phyloP scores from a whole-genome alignment of 306 rosid genomes.

The Arachis hypogaea region DNA sequence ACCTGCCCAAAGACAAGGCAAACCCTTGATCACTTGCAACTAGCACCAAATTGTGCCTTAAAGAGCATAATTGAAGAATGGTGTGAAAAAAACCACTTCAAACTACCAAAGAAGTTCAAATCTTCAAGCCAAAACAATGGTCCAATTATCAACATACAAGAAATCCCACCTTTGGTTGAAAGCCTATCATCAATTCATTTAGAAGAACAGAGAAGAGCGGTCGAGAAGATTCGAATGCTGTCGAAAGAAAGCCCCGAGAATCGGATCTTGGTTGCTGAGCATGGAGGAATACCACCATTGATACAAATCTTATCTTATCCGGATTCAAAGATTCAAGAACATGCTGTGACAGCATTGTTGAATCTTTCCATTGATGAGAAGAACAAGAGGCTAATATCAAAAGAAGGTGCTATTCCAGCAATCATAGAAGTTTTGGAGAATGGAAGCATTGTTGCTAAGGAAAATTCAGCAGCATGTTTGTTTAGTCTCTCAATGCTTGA shows the following conservation, averaged over 20 bases:
- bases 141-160: conserved; percentile 40
- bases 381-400: conserved; percentile 67
- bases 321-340: conserved; percentile 73
- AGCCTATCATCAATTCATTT: conserved; percentile 54
- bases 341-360: conserved; percentile 79
- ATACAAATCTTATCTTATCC: conserved; percentile 71
- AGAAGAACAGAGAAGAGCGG: conserved; percentile 68
- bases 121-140: conserved; percentile 40
- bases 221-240: conserved; percentile 69
- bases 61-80: conserved; percentile 68
- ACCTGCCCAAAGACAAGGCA: conserved; percentile 55
- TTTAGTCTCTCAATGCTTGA: conserved; percentile 90
- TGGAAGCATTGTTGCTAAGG: conserved; percentile 75
- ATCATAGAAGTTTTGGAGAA: conserved; percentile 69
- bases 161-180: conserved; percentile 58
- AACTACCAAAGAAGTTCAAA: conserved; percentile 54
- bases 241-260: conserved; percentile 84
- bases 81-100: conserved; percentile 67
- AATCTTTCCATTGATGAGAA: conserved; percentile 79
- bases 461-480: conserved; percentile 85
- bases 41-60: conserved; percentile 52
- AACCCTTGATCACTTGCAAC: conserved; percentile 36
- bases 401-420: conserved; percentile 80
- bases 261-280: conserved; percentile 64
- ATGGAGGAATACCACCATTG: conserved; percentile 79